Evolutionary conservation across 768 basidiomycete genomes (phyloP), one percentile per base, ranked within the genome.

Genomic region (Scleroderma citrinum): DNA sequence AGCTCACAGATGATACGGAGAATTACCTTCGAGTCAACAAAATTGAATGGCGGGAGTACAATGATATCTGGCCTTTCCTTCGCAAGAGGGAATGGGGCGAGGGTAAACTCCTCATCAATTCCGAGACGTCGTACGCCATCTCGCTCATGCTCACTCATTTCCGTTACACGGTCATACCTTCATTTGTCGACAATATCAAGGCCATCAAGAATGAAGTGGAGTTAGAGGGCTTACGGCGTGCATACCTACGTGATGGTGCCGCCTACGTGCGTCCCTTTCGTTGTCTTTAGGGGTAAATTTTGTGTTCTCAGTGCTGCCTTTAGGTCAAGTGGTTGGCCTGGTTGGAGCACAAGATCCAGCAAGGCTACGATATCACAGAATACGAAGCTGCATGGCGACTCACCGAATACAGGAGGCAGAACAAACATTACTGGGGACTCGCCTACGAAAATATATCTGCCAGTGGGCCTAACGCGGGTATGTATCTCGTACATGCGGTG

Each of bases 381-480:
- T 96, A 87, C 72, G 90, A 94, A 61, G 93, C 94, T 12, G 89
- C 82, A 1, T 89, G 84, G 64, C 80, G 88, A 46, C 70, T 96
- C 49, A 86, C 83, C 0, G 83, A 87, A 67, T 89, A 80, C 64
- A 75, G 92, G 52, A 72, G 79, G 59, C 75, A 81, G 59, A 74
- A 78, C 56, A 83, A 83, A 67, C 70, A 85, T 55, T 91, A 84
- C 62, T 82, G 82, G 80, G 89, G 90, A 5, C 80, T 89, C 16
- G 91, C 91, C 6, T 93, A 93, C 56, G 87, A 89, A 67, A 89
- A 83, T 48, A 95, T 97, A 52, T 89, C 86, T 20, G 95, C 89
- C 2, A 83, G 80, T 34, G 95, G 94, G 3, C 76, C 88, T 2
- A 95, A 99, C 62, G 94, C 90, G 48, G 80, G 79, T 80, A 48